phyloP scores from a whole-genome alignment of 2,329 filamentous ascomycete species.

The Aotearoamyces nothofagi region DNA sequence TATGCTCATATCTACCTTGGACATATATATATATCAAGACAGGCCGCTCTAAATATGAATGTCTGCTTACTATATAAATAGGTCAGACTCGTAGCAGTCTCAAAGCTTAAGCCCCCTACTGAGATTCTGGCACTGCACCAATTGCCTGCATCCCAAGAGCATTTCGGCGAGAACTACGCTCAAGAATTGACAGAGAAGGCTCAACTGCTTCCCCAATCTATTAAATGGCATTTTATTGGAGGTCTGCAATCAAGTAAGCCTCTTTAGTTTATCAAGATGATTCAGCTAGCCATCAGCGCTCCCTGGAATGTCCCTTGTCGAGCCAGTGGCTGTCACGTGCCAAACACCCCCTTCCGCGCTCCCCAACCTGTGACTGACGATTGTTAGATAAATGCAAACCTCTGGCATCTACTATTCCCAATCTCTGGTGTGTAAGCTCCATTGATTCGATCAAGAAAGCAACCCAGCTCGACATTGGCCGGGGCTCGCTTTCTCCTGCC shows the following conservation, averaged over 20 bases:
- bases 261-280: too few species aligned
- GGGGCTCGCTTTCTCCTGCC: conserved; percentile 37
- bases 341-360: too few species aligned
- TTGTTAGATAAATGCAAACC: conserved; percentile 75
- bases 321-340: too few species aligned
- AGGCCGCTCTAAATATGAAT: too few species aligned
- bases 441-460: conserved; percentile 85
- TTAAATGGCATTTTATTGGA: conserved; percentile 95
- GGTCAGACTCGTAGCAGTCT: conserved; percentile 85
- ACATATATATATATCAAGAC: too few species aligned
- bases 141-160: conserved; percentile 30
- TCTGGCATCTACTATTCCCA: conserved; percentile 68
- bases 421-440: conserved; percentile 83
- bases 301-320: too few species aligned
- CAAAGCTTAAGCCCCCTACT: conserved; percentile 85
- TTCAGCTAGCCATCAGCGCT: too few species aligned
- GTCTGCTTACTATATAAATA: too few species aligned
- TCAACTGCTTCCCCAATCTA: conserved; percentile 54
- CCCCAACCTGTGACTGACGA: too few species aligned
- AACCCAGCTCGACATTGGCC: conserved; percentile 60
- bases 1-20: too few species aligned
- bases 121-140: conserved; percentile 78
- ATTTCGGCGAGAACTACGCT: conserved; percentile 96
- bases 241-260: conserved; percentile 59
- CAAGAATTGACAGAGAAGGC: conserved; percentile 85